phyloP scores from a whole-genome alignment of 306 rosid species.

The Echinosophora koreensis region DNA sequence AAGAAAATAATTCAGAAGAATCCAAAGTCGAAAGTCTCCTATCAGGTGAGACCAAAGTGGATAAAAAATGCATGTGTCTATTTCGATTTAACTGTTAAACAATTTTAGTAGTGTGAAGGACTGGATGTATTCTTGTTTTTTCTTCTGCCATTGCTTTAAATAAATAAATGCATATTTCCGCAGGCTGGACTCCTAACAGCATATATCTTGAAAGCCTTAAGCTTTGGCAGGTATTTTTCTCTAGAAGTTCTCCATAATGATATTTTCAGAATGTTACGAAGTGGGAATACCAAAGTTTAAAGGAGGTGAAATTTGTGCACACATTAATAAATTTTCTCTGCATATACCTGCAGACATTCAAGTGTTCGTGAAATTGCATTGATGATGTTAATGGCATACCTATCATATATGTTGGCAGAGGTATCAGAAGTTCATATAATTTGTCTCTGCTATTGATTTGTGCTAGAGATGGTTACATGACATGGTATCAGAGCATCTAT shows the following conservation, averaged over 20 bases:
- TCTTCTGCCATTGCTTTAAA: neutral
- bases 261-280: neutral
- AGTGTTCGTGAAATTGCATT: conserved; percentile 84
- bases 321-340: conserved; percentile 31
- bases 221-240: conserved; percentile 67
- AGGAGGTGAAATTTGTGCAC: neutral
- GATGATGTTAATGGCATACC: conserved; percentile 90
- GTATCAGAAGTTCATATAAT: conserved; percentile 46
- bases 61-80: neutral
- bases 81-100: neutral
- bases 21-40: neutral
- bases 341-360: conserved; percentile 70
- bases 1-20: neutral
- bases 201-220: conserved; percentile 69
- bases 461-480: too few relatives aligned
- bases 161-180: conserved; percentile 35
- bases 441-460: conserved; percentile 12
- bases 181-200: conserved; percentile 88
- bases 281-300: conserved; percentile 12
- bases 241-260: conserved; percentile 6
- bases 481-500: too few relatives aligned
- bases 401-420: conserved; percentile 95
- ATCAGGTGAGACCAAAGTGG: neutral
- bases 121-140: neutral
- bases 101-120: neutral